Evolutionary conservation across 78 protist genomes (phyloP), one percentile per base, ranked within the genome.

Genomic region (Mantamonas sphyraenae): DNA sequence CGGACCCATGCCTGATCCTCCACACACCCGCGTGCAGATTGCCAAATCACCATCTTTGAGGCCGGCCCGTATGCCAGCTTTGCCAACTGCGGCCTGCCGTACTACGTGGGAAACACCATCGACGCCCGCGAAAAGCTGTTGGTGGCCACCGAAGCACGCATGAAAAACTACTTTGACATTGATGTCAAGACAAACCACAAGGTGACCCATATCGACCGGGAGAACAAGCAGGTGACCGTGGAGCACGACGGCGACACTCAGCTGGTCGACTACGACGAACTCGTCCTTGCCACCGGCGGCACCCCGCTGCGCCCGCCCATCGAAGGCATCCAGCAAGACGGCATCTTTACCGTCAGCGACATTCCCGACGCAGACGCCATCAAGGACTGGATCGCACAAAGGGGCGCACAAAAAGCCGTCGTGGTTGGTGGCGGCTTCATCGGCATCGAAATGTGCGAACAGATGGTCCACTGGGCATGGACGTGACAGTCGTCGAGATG

Each of bases 351-450:
- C 14, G 37, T 83, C 37, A 56, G 83, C 34, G 24, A 37, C 37
- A 24, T 83, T 20, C 37, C 69, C 2, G 81, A 84, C 71, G 33
- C 47, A 59, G 81, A 71, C 59, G 0, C 0, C 17, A 75, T 84
- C 50, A 22, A 3, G 30, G 20, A 1, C 9, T 45, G 53, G 60
- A 37, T 77, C n/a, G 20, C 33, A 14, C 22, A 10, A 7, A 17
- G 7, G 14, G 47, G 19, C 26, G 38, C 31, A 8, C 22, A 37
- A 1, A 28, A 55, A 42, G 40, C 33, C 16, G 17, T 37, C n/a
- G 37, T 37, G 12, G 62, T 65, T 17, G 89, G 89, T n/a, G 89
- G 70, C 55, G 90, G 90, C 43, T 85, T 81, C 57, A 73, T 85
- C 50, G 90, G 90, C 30, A 37, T 80, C 16, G 90, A 85, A 42